A percentile compares a stretch with the other conserved stretches of the same genome.
These are phyloP conservation scores for Lachnellula subtilissima DNA, from an alignment of 2,329 filamentous ascomycete species.

Conservation along the genomic window DNA sequence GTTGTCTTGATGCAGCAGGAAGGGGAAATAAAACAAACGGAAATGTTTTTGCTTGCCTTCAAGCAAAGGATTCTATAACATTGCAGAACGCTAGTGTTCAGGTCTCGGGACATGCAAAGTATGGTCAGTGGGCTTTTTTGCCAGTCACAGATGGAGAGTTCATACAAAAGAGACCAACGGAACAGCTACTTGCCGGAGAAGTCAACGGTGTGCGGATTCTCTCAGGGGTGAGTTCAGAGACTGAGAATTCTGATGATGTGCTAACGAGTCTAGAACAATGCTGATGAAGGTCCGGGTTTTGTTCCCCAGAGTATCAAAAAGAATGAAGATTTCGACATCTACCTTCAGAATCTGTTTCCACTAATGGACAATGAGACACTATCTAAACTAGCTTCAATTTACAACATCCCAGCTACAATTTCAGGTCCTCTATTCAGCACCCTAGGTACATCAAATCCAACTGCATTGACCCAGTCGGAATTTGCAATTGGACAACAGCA, in stretches of 20 bases:
- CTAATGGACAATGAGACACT: slow-evolving; percentile 28
- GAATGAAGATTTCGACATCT: slow-evolving; percentile 10
- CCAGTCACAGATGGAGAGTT: slow-evolving; percentile 35
- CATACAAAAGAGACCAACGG: slow-evolving; percentile 28
- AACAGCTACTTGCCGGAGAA: slow-evolving; percentile 27
- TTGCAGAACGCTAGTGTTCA: slow-evolving; percentile 25
- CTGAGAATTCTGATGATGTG: not conserved
- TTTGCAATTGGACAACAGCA: slow-evolving; percentile 46
- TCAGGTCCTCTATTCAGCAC: slow-evolving; percentile 29
- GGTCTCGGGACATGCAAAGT: slow-evolving; percentile 15
- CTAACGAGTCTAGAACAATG: slow-evolving; percentile 30
- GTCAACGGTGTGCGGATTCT: slow-evolving; percentile 29
- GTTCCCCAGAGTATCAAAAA: slow-evolving; percentile 13
- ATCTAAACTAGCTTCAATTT: no score
- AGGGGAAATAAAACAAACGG: slow-evolving; percentile 33
- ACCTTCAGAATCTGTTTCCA: slow-evolving; percentile 33
- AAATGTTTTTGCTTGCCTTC: slow-evolving; percentile 27
- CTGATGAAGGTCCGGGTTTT: slow-evolving; percentile 36
- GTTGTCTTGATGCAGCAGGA: slow-evolving; percentile 35
- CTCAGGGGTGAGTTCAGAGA: slow-evolving; percentile 9
- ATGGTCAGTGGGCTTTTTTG: slow-evolving; percentile 32
- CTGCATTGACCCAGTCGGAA: slow-evolving; percentile 40
- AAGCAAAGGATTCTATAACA: slow-evolving; percentile 27
- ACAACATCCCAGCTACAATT: not conserved
- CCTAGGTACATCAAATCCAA: slow-evolving; percentile 32